Percentiles rank a stretch among this genome's conserved stretches.
phyloP scores from a whole-genome alignment of 108 stramenopile species.

The Nitzschia sp. region DNA sequence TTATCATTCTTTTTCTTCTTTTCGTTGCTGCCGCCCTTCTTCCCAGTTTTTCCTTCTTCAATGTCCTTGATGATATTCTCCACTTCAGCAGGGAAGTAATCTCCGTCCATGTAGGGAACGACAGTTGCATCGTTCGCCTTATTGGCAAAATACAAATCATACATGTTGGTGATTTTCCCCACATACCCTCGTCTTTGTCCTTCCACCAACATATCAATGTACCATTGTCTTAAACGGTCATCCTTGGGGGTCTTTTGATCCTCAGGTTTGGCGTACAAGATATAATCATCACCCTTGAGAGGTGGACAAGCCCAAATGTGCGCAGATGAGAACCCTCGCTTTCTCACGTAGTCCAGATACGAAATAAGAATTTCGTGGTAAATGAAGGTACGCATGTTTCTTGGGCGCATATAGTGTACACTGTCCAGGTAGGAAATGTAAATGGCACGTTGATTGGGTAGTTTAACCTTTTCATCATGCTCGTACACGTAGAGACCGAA shows the following conservation, averaged over 20 bases:
- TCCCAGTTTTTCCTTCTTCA: conserved; percentile 73
- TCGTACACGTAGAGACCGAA: conserved; percentile 93
- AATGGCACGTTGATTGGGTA: conserved; percentile 82
- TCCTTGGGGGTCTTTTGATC: conserved; percentile 96
- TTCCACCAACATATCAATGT: conserved; percentile 93
- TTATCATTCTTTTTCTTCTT: conserved; percentile 62
- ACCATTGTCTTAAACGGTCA: conserved; percentile 94
- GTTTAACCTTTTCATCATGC: conserved; percentile 84
- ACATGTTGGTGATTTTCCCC: conserved; percentile 88
- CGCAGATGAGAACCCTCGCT: conserved; percentile 85
- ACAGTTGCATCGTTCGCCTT: conserved; percentile 75
- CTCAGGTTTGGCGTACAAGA: conserved; percentile 96
- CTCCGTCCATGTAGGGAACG: conserved; percentile 98
- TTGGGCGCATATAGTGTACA: conserved; percentile 91
- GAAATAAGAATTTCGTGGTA: conserved; percentile 94
- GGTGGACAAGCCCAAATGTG: conserved; percentile 99
- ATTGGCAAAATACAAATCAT: conserved; percentile 91
- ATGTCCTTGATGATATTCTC: conserved; percentile 97
- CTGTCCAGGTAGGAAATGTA: conserved; percentile 93
- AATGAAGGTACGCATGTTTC: conserved; percentile 87
- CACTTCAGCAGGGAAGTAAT: conserved; percentile 97
- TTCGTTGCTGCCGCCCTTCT: conserved; percentile 46
- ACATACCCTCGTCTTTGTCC: conserved; percentile 87
- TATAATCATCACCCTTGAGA: conserved; percentile 97
- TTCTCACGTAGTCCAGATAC: conserved; percentile 91